These are phyloP conservation scores for Microbotryum saponariae DNA, from an alignment of 1,284 basidiomycete species.

Conservation along the genomic window DNA sequence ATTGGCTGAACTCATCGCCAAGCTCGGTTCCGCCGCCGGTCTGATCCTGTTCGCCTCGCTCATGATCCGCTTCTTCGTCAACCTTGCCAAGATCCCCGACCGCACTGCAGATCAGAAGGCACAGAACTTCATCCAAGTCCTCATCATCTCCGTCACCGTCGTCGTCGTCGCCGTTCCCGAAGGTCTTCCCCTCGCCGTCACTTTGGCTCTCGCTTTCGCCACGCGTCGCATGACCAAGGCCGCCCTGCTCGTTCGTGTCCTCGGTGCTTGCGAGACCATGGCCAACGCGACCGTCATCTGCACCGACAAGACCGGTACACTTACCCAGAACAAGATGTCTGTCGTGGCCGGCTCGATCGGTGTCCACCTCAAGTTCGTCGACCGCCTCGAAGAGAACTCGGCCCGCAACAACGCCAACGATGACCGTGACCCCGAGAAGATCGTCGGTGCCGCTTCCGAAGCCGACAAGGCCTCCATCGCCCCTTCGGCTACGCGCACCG, in stretches of 20 bases:
- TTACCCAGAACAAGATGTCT: conserved; percentile 86
- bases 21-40: conserved; percentile 75
- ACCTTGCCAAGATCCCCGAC: conserved; percentile 17
- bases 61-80: conserved; percentile 60
- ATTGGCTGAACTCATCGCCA: conserved; percentile 89
- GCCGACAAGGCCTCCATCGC: conserved; percentile 4
- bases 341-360: conserved; percentile 94
- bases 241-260: conserved; percentile 86
- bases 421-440: conserved; percentile 43
- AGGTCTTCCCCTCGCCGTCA: conserved; percentile 80
- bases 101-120: conserved; percentile 72
- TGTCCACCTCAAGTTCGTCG: conserved; percentile 86
- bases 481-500: conserved; percentile 14
- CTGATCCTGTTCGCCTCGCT: conserved; percentile 71
- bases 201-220: conserved; percentile 90
- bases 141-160: conserved; percentile 90
- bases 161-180: conserved; percentile 96
- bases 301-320: conserved; percentile 47
- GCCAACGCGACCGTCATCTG: conserved; percentile 84
- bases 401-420: conserved; percentile 66
- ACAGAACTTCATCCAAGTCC: conserved; percentile 82
- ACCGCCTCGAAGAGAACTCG: conserved; percentile 64
- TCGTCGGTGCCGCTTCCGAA: conserved; percentile 24
- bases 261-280: conserved; percentile 97
- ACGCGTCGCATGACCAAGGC: conserved; percentile 95